Conservation (phyloP, 2,329 filamentous ascomycete genomes). For the Stachybotrys echinatus region DNA sequence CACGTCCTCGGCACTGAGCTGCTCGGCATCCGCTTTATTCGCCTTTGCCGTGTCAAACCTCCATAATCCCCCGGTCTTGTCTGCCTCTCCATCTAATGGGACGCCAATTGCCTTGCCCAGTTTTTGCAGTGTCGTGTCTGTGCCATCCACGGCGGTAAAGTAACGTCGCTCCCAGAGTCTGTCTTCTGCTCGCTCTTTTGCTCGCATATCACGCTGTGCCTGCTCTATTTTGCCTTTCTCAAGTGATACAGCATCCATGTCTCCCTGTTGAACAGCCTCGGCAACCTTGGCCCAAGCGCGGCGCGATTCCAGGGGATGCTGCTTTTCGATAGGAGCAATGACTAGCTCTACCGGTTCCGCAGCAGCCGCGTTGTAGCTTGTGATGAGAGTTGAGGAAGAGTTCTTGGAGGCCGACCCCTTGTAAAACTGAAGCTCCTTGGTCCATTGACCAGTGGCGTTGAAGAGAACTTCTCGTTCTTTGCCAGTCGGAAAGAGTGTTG, state of each 20-base stretch:
- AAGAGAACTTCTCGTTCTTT: conserved; percentile 71
- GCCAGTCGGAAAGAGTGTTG: conserved; percentile 65
- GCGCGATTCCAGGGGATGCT: conserved; percentile 83
- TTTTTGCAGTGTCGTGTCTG: conserved; percentile 37
- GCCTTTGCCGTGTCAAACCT: conserved; percentile 48
- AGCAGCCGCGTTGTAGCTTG: conserved; percentile 55
- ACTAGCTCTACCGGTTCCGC: conserved; percentile 60
- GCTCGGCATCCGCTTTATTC: conserved; percentile 27
- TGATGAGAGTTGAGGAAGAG: conserved; percentile 42
- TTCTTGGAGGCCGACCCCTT: conserved; percentile 53
- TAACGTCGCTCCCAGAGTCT: conserved; percentile 78
- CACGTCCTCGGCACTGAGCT: conserved; percentile 32
- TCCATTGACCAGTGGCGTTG: conserved; percentile 89
- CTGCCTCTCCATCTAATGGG: conserved; percentile 45
- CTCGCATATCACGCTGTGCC: conserved; percentile 69
- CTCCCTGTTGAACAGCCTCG: conserved; percentile 70
- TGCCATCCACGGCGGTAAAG: conserved; percentile 54
- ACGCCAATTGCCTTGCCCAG: conserved; percentile 44
- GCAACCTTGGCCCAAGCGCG: conserved; percentile 86
- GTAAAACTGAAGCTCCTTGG: conserved; percentile 72
- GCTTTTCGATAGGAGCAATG: conserved; percentile 67
- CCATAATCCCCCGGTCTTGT: conserved; percentile 59
- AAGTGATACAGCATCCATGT: conserved; percentile 72
- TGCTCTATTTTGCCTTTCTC: conserved; percentile 92
- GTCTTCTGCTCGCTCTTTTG: conserved; percentile 69